Base-by-base conservation (phyloP, 1,284 basidiomycete species). In the Cryptococcus depauperatus region DNA sequence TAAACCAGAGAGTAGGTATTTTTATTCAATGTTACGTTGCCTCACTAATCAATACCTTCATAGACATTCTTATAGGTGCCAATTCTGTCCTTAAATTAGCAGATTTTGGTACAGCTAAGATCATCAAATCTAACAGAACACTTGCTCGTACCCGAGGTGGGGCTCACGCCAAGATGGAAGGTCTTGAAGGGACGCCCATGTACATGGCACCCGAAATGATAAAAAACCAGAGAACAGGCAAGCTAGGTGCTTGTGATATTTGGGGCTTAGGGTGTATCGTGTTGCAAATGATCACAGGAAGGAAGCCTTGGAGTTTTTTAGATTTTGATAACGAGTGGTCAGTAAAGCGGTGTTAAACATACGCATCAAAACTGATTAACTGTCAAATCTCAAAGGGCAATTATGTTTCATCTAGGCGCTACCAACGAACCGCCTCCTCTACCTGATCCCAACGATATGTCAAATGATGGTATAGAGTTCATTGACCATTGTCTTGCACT, bases 131-230 rank as follows among this genome's bases (percentile, higher is more conserved):
- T 57, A 84, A 89, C 57, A 82, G 85, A 41, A 90, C 89, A 0
- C 77, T 93, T 63, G 85, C 87, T 54, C 82, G 83, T 42, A 74
- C 74, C 1, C 65, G 74, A 13, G 65, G 63, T 35, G 61, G 76
- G 79, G 69, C 59, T 37, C 46, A 61, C 43, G 72, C 65, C 3
- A 72, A 70, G 21, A 86, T 85, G 69, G 86, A 86, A 70, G 87
- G 85, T 62, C 74, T 96, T 27, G 96, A 93, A 2, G 95, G 95
- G 11, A 99, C 95, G 16, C 95, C 95, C 0, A 98, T 98, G 93
- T 99, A 98, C 72, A 96, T 99, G 87, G 93, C 90, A 9, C 95
- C 95, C 1, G 95, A 99, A 66, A 84, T 97, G 40, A 98, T 99
- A 75, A 91, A 96, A 72, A 90, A 84, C 58, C 85, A 88, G 57